phyloP scores from a whole-genome alignment of 2,329 filamentous ascomycete genomes.

The Colletotrichum sp. region DNA sequence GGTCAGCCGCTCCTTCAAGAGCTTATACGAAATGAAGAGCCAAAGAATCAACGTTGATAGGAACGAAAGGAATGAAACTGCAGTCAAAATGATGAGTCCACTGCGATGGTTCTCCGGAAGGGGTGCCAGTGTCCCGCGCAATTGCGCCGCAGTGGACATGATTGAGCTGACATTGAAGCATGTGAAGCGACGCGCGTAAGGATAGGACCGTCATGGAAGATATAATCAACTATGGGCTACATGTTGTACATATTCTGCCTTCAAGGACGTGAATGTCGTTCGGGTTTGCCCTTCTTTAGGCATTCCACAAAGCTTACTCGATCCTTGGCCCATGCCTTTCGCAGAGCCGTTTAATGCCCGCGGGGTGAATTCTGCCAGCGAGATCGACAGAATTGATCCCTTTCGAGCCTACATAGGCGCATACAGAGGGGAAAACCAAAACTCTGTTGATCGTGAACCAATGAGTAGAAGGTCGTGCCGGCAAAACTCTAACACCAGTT shows the following conservation, averaged over 20 bases:
- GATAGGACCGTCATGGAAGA: not conserved
- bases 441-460: not conserved
- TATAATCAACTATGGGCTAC: not conserved
- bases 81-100: not conserved
- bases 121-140: not conserved
- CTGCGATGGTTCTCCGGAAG: conserved; percentile 3
- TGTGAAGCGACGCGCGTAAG: too few relatives aligned
- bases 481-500: not conserved
- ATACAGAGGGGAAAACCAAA: not conserved
- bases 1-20: not conserved
- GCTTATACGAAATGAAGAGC: conserved; percentile 10
- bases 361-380: not conserved
- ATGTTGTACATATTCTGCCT: not conserved
- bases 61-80: not conserved
- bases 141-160: conserved; percentile 4
- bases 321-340: not conserved
- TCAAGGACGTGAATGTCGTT: not conserved
- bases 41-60: not conserved
- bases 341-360: not conserved
- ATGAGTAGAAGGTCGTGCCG: not conserved
- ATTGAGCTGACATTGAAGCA: not conserved
- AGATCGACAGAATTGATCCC: not conserved
- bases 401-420: not conserved
- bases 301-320: not conserved
- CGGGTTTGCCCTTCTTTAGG: not conserved